Conservation (phyloP, 257 asterid species). For the Apocynum venetum region DNA sequence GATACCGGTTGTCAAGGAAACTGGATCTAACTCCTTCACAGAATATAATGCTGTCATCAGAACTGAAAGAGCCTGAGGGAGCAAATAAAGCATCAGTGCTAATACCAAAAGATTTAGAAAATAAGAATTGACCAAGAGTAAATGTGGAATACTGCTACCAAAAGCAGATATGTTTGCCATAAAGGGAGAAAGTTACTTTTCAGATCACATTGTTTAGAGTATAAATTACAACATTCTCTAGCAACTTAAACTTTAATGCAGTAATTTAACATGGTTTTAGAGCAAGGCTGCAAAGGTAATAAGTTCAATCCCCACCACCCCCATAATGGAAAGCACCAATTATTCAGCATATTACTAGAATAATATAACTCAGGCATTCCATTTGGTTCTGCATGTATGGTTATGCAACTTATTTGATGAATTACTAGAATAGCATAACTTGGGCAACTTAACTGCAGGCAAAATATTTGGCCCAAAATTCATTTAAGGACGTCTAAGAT, state of each 20-base stretch:
- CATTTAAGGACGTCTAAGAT: background rate
- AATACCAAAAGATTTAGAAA: background rate
- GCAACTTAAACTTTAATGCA: background rate
- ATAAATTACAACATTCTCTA: background rate
- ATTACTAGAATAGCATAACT: background rate
- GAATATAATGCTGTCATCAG: constrained; percentile 71
- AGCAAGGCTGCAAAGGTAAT: too few relatives aligned
- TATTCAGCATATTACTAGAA: background rate
- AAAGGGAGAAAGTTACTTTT: background rate
- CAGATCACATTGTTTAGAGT: background rate
- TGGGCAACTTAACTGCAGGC: background rate
- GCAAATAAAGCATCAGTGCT: constrained; percentile 15
- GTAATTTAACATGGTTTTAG: background rate
- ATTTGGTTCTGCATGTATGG: background rate
- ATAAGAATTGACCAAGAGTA: background rate
- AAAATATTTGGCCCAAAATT: background rate
- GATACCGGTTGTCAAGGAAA: constrained; percentile 51
- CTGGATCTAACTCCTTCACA: constrained; percentile 74
- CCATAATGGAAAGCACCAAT: background rate
- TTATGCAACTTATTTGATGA: background rate
- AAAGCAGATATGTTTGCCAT: background rate
- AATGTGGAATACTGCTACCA: background rate
- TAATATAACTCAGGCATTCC: background rate
- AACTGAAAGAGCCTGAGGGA: constrained; percentile 70
- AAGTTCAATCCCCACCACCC: too few relatives aligned